phyloP scores from a whole-genome alignment of 768 basidiomycete species.

The Boletus insuetus region DNA sequence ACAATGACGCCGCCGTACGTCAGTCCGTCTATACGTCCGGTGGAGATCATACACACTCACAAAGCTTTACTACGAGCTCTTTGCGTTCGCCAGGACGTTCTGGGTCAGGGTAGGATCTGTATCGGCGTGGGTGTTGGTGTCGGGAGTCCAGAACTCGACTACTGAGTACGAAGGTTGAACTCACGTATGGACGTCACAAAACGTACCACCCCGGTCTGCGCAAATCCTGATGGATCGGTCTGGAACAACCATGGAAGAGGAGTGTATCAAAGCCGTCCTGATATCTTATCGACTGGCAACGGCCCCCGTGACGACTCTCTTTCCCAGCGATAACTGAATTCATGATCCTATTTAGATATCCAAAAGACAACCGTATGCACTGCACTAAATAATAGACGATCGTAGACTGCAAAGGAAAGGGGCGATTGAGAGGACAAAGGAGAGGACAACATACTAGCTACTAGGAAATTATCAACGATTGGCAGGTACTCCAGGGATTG shows the following conservation, averaged over 20 bases:
- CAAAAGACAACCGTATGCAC: slow-evolving; percentile 18
- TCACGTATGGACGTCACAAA: slow-evolving; percentile 85
- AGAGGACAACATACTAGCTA: slow-evolving; percentile 24
- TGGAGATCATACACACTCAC: slow-evolving; percentile 40
- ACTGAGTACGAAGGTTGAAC: slow-evolving; percentile 21
- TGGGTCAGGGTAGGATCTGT: slow-evolving; percentile 73
- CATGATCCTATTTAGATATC: slow-evolving; percentile 13
- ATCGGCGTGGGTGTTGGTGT: not conserved
- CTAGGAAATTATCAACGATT: slow-evolving; percentile 22
- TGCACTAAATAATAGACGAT: slow-evolving; percentile 12
- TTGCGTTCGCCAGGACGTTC: slow-evolving; percentile 56
- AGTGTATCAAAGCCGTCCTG: not conserved
- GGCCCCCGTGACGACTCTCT: slow-evolving; percentile 1
- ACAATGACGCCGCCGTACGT: not conserved
- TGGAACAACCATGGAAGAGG: slow-evolving; percentile 39
- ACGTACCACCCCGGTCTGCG: slow-evolving; percentile 89
- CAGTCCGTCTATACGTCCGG: not conserved
- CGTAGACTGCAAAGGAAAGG: slow-evolving; percentile 1
- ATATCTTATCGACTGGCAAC: slow-evolving; percentile 5
- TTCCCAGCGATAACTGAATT: slow-evolving; percentile 5
- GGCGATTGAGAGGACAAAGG: slow-evolving; percentile 7
- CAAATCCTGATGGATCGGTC: slow-evolving; percentile 82
- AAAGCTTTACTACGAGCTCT: slow-evolving; percentile 87
- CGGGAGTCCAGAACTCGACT: not conserved
- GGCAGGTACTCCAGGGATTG: slow-evolving; percentile 15